Evolutionary conservation across 2,329 filamentous ascomycete species (phyloP).

Genomic region (Pestalotiopsis sp.): DNA sequence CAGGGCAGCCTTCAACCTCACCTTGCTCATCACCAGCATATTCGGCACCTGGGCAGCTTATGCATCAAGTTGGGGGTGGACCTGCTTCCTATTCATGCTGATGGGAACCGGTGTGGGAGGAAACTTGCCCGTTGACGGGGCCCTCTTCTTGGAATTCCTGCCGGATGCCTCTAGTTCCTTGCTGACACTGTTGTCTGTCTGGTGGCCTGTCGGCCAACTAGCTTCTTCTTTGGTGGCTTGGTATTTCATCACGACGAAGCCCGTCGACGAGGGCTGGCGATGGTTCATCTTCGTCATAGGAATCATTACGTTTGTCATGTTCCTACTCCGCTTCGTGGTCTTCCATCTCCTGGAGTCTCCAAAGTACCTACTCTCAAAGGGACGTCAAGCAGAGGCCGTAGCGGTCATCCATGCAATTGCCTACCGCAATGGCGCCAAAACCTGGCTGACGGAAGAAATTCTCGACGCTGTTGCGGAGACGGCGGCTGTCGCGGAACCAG

Average conservation of each 20-base stretch:
- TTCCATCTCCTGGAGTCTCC: slow-evolving; percentile 86
- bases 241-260: slow-evolving; percentile 73
- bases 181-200: slow-evolving; percentile 78
- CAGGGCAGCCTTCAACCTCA: slow-evolving; percentile 79
- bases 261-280: slow-evolving; percentile 73
- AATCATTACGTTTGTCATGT: slow-evolving; percentile 74
- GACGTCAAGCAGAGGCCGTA: slow-evolving; percentile 77
- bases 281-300: slow-evolving; percentile 73
- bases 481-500: slow-evolving; percentile 26
- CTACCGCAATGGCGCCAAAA: slow-evolving; percentile 67
- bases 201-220: slow-evolving; percentile 85
- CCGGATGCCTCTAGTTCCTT: slow-evolving; percentile 74
- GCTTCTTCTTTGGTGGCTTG: slow-evolving; percentile 72
- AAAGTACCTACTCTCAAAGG: slow-evolving; percentile 77
- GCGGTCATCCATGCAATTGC: slow-evolving; percentile 80
- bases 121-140: slow-evolving; percentile 77
- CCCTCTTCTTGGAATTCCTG: slow-evolving; percentile 81
- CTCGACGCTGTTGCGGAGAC: slow-evolving; percentile 56
- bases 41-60: slow-evolving; percentile 75
- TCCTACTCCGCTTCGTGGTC: slow-evolving; percentile 74
- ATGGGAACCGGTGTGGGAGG: slow-evolving; percentile 73
- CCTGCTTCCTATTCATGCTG: slow-evolving; percentile 61
- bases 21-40: slow-evolving; percentile 71
- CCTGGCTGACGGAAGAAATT: slow-evolving; percentile 76
- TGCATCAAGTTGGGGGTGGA: slow-evolving; percentile 66